A percentile compares a stretch with the other conserved stretches of the same genome.
These are phyloP conservation scores for Bocquillonia castaneifolia DNA, from an alignment of 441 rosid species.

Conservation along the genomic window DNA sequence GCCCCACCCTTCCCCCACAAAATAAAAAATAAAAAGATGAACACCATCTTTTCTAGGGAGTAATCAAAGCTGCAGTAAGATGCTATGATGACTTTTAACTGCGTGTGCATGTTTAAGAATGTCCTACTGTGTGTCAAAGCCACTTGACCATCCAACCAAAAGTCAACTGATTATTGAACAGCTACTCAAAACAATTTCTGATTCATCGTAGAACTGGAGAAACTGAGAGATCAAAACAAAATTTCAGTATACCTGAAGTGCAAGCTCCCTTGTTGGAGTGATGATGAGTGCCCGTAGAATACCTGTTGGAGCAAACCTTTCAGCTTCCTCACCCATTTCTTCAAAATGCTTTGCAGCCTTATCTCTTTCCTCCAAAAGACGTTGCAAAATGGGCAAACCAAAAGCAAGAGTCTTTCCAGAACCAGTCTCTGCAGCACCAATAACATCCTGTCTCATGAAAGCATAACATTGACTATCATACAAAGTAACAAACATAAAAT, in stretches of 20 bases:
- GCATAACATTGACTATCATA: conserved; percentile 16
- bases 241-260: conserved; percentile 59
- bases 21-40: not conserved
- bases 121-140: not conserved
- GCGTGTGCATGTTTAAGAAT: not conserved
- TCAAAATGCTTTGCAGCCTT: conserved; percentile 46
- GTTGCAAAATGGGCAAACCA: conserved; percentile 93
- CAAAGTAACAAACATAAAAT: conserved; percentile 14
- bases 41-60: not conserved
- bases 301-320: conserved; percentile 59
- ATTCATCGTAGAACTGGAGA: not conserved
- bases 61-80: not conserved
- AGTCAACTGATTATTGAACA: not conserved
- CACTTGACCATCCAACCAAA: not conserved
- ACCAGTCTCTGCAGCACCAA: conserved; percentile 98
- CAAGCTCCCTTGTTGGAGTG: conserved; percentile 95
- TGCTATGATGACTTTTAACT: not conserved
- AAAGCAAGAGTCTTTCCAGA: conserved; percentile 99
- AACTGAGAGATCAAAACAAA: conserved; percentile 13
- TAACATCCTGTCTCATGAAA: conserved; percentile 63
- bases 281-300: conserved; percentile 80
- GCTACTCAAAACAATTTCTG: not conserved
- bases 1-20: no score
- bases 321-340: conserved; percentile 56
- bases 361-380: conserved; percentile 80